Evolutionary conservation across 441 rosid species (phyloP).

Genomic region (Cnidoscolus chayamansa): DNA sequence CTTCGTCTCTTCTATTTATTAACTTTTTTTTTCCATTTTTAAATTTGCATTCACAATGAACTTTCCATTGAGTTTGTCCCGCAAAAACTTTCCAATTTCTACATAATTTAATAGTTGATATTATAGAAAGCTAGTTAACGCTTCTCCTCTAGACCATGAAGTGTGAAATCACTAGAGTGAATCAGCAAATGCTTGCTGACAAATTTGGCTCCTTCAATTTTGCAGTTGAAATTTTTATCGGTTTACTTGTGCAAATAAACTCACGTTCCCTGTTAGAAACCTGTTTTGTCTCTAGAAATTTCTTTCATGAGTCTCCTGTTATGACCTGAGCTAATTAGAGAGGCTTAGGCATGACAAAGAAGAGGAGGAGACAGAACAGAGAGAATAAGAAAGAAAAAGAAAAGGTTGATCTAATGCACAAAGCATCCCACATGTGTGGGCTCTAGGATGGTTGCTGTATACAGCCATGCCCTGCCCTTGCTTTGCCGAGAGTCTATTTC

Average conservation of each 20-base stretch:
- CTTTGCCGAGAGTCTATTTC: too few relatives aligned
- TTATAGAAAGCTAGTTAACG: background rate
- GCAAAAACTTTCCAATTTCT: background rate
- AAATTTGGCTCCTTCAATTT: background rate
- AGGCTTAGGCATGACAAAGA: too few relatives aligned
- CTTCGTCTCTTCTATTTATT: background rate
- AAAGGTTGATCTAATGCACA: too few relatives aligned
- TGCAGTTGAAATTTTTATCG: background rate
- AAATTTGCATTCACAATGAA: background rate
- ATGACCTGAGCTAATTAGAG: too few relatives aligned
- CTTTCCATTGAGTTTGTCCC: conserved; percentile 3
- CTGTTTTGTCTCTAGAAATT: background rate
- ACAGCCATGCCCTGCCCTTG: too few relatives aligned
- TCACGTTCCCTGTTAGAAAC: background rate
- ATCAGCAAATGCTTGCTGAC: background rate
- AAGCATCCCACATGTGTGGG: too few relatives aligned
- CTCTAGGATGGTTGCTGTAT: too few relatives aligned
- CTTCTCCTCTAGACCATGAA: background rate
- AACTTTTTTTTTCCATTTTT: background rate
- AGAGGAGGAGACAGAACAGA: too few relatives aligned
- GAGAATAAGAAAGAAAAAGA: too few relatives aligned
- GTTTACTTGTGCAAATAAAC: background rate
- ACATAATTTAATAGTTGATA: background rate
- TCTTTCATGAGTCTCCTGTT: background rate
- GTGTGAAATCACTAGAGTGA: background rate